phyloP scores from a whole-genome alignment of 2,329 filamentous ascomycete genomes.

The Dactylellina parvicollis region DNA sequence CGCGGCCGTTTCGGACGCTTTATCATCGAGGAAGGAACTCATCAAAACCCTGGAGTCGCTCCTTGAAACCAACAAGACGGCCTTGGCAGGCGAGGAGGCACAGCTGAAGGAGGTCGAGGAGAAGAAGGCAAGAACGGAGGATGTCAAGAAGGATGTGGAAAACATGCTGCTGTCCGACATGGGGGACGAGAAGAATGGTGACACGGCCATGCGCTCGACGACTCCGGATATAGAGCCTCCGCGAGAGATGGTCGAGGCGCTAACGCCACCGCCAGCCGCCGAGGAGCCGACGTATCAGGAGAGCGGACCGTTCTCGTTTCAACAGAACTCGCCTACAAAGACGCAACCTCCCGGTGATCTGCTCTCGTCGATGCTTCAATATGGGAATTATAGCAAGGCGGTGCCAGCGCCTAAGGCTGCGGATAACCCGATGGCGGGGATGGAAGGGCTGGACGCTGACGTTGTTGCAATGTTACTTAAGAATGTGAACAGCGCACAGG shows the following conservation, averaged over 20 bases:
- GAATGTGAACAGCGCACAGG: conserved; percentile 58
- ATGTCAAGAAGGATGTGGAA: conserved; percentile 88
- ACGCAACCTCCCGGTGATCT: conserved; percentile 58
- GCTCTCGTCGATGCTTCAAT: conserved; percentile 61
- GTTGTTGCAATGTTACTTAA: conserved; percentile 69
- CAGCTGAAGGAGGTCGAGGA: conserved; percentile 71
- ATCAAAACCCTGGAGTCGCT: conserved; percentile 84
- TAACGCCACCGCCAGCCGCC: conserved; percentile 78
- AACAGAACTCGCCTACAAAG: conserved; percentile 60
- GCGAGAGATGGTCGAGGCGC: conserved; percentile 78
- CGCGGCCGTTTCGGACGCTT: conserved; percentile 84
- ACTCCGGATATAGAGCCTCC: conserved; percentile 69
- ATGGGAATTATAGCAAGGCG: conserved; percentile 61
- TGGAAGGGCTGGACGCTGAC: conserved; percentile 69
- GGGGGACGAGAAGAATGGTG: conserved; percentile 68
- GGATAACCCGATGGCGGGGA: conserved; percentile 65
- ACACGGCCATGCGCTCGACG: conserved; percentile 61
- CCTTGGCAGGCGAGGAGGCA: conserved; percentile 75
- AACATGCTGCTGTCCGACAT: conserved; percentile 88
- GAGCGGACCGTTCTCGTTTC: conserved; percentile 60
- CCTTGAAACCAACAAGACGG: conserved; percentile 75
- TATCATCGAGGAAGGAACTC: conserved; percentile 82
- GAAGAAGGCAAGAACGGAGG: conserved; percentile 78
- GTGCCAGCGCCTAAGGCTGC: conserved; percentile 63
- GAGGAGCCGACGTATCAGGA: conserved; percentile 60